Percentiles rank a stretch among this genome's conserved stretches.
These are phyloP conservation scores for Trichoderma gracile DNA, from an alignment of 2,329 filamentous ascomycete genomes.

Conservation along the genomic window DNA sequence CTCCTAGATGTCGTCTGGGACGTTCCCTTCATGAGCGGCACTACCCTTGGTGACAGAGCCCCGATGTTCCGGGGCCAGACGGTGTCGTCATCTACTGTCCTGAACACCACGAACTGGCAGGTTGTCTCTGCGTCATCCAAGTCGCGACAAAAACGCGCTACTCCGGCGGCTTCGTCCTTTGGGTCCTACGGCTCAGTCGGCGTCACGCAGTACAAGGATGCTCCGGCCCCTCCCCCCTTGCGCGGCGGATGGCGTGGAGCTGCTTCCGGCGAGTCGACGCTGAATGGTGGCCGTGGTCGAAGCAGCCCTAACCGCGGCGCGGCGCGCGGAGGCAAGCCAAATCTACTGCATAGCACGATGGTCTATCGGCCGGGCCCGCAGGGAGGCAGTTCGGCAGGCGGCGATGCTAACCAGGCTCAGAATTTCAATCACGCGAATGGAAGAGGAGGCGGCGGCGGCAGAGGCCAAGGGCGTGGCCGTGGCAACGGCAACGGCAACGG, in stretches of 20 bases:
- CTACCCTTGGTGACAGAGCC: slow-evolving; percentile 84
- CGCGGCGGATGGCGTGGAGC: slow-evolving; percentile 60
- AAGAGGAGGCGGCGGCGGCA: slow-evolving; percentile 32
- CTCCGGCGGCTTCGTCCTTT: slow-evolving; percentile 50
- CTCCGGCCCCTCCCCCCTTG: slow-evolving; percentile 55
- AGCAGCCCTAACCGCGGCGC: slow-evolving; percentile 43
- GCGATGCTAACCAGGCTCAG: slow-evolving; percentile 21
- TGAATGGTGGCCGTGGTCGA: slow-evolving; percentile 42
- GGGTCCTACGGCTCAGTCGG: slow-evolving; percentile 58
- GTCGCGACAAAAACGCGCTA: slow-evolving; percentile 52
- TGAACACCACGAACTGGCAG: slow-evolving; percentile 84
- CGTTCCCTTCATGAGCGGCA: slow-evolving; percentile 94
- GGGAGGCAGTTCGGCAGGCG: slow-evolving; percentile 34
- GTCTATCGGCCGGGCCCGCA: slow-evolving; percentile 51
- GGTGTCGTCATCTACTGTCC: slow-evolving; percentile 80
- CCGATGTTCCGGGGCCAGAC: slow-evolving; percentile 93
- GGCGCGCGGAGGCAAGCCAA: slow-evolving; percentile 43
- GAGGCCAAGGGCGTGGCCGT: slow-evolving; percentile 33
- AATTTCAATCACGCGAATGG: slow-evolving; percentile 31
- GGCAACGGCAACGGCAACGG: slow-evolving; percentile 36
- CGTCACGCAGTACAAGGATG: slow-evolving; percentile 63
- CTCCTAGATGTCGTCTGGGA: slow-evolving; percentile 94
- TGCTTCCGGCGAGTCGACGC: slow-evolving; percentile 48
- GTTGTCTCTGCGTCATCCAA: slow-evolving; percentile 66
- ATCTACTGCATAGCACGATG: slow-evolving; percentile 53